A percentile compares a stretch with the other conserved stretches of the same genome.
Evolutionary conservation across 2,329 filamentous ascomycete genomes (phyloP).

Genomic region (Monilinia fructigena): DNA sequence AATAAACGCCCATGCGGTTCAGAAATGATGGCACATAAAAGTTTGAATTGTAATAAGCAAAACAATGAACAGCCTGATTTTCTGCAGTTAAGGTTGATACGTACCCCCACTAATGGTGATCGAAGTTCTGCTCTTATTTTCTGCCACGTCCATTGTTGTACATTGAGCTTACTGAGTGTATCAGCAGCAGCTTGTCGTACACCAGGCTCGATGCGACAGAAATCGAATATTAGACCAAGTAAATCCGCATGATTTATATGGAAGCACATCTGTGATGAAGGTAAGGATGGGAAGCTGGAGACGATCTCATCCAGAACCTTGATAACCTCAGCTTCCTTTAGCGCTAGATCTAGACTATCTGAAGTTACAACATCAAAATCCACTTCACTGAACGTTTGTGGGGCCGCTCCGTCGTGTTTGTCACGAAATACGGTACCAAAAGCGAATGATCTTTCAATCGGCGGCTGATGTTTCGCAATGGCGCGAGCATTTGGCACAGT

Average conservation of each 20-base stretch:
- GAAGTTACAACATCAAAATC: slow-evolving; percentile 95
- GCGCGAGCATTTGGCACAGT: slow-evolving; percentile 84
- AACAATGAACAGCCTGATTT: neutral
- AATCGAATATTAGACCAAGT: slow-evolving; percentile 83
- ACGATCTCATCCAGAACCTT: slow-evolving; percentile 94
- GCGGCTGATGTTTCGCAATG: slow-evolving; percentile 69
- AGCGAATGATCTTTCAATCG: slow-evolving; percentile 74
- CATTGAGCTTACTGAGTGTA: slow-evolving; percentile 81
- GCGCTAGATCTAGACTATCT: slow-evolving; percentile 74
- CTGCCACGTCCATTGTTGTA: slow-evolving; percentile 75
- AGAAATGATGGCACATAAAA: neutral
- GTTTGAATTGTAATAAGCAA: neutral
- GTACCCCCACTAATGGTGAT: slow-evolving; percentile 72
- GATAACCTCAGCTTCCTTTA: slow-evolving; percentile 91
- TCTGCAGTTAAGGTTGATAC: neutral
- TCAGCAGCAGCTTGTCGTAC: slow-evolving; percentile 75
- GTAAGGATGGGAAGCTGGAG: slow-evolving; percentile 72
- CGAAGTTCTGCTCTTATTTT: slow-evolving; percentile 81
- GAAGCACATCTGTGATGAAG: slow-evolving; percentile 75
- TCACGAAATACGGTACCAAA: slow-evolving; percentile 89
- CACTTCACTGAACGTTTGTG: slow-evolving; percentile 79
- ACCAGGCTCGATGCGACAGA: slow-evolving; percentile 72
- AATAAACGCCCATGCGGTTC: neutral
- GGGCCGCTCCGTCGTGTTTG: slow-evolving; percentile 74
- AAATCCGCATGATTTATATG: slow-evolving; percentile 87